These are phyloP conservation scores for Mucor velutinosus DNA, from an alignment of 371 early-diverging fungal genomes.

Conservation along the genomic window DNA sequence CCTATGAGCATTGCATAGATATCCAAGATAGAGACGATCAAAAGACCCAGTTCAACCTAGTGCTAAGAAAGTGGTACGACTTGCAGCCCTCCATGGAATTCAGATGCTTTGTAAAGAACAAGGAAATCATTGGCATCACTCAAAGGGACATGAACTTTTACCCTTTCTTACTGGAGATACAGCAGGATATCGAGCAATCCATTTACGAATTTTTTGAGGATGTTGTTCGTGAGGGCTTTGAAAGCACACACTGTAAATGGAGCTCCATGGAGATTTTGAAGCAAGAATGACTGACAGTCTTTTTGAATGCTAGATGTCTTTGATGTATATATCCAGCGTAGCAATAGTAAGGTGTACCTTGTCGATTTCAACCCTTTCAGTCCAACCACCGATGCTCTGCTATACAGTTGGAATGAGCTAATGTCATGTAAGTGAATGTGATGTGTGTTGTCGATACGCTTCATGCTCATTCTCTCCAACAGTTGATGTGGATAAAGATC, in stretches of 20 bases:
- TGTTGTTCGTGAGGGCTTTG: slow-evolving; percentile 62
- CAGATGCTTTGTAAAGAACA: slow-evolving; percentile 83
- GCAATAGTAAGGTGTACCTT: slow-evolving; percentile 63
- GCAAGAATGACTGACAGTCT: not conserved
- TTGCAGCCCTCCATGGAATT: slow-evolving; percentile 91
- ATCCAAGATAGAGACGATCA: slow-evolving; percentile 10
- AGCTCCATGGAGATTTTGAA: not conserved
- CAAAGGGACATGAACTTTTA: slow-evolving; percentile 81
- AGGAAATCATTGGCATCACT: slow-evolving; percentile 69
- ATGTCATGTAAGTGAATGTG: slow-evolving; percentile 37
- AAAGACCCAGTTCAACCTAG: slow-evolving; percentile 49
- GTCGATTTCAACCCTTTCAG: slow-evolving; percentile 91
- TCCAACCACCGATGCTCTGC: slow-evolving; percentile 73
- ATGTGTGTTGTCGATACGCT: not conserved
- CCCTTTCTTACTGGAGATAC: slow-evolving; percentile 65
- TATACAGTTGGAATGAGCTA: slow-evolving; percentile 84
- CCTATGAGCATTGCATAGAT: slow-evolving; percentile 65
- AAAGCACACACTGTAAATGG: slow-evolving; percentile 48
- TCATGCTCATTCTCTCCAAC: not conserved
- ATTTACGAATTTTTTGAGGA: slow-evolving; percentile 71
- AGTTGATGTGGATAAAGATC: slow-evolving; percentile 27
- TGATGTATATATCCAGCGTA: slow-evolving; percentile 80
- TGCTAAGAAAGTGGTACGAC: slow-evolving; percentile 86
- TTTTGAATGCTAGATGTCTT: slow-evolving; percentile 65
- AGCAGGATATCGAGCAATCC: slow-evolving; percentile 55